Evolutionary conservation across 1,139 yeast genomes (phyloP).

Genomic region (Candida buenavistaensis): DNA sequence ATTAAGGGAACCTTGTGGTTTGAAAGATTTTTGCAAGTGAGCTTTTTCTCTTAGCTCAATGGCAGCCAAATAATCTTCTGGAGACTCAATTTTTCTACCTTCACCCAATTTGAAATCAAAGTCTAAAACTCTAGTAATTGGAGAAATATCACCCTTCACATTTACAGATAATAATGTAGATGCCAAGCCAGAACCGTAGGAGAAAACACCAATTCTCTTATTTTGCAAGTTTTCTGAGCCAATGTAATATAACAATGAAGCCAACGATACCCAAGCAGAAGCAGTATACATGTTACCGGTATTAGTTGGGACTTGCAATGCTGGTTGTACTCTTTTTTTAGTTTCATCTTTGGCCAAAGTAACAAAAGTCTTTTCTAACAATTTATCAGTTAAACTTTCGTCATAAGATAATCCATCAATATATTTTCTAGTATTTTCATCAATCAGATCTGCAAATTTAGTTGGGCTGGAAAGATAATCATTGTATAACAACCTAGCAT

Average conservation of each 20-base stretch:
- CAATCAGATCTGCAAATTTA: slow-evolving; percentile 49
- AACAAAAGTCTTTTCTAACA: slow-evolving; percentile 82
- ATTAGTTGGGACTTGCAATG: slow-evolving; percentile 87
- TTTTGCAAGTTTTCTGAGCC: slow-evolving; percentile 73
- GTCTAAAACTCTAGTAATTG: slow-evolving; percentile 65
- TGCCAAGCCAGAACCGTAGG: slow-evolving; percentile 98
- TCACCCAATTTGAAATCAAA: slow-evolving; percentile 65
- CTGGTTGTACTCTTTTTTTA: slow-evolving; percentile 73
- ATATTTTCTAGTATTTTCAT: slow-evolving; percentile 55
- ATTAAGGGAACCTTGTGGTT: slow-evolving; percentile 79
- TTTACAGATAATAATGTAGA: slow-evolving; percentile 80
- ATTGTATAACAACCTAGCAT: slow-evolving; percentile 87
- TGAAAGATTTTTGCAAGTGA: slow-evolving; percentile 74
- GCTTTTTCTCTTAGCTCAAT: slow-evolving; percentile 86
- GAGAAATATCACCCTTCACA: slow-evolving; percentile 78
- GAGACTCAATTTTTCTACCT: slow-evolving; percentile 67
- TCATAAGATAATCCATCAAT: slow-evolving; percentile 70
- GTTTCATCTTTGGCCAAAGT: slow-evolving; percentile 72
- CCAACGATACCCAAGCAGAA: slow-evolving; percentile 83
- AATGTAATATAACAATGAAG: slow-evolving; percentile 76
- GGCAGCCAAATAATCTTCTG: slow-evolving; percentile 79
- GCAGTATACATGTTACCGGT: slow-evolving; percentile 99
- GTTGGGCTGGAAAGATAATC: slow-evolving; percentile 75
- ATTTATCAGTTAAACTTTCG: slow-evolving; percentile 74
- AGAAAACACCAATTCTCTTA: slow-evolving; percentile 89